Conservation (phyloP, 768 basidiomycete species). For the Psilocybe subaeruginosa region DNA sequence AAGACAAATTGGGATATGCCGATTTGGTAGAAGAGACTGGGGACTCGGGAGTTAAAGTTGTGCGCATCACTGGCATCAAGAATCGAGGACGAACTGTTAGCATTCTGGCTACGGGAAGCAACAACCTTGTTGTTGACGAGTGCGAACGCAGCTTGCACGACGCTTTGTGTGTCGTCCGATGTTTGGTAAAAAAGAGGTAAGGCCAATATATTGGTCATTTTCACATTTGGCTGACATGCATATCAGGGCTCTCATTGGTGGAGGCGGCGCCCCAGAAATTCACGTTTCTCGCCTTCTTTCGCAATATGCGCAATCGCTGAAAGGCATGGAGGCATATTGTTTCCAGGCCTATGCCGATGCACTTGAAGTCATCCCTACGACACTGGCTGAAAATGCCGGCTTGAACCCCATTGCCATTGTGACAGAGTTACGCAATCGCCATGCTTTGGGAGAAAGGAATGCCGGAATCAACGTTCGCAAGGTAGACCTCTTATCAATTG, state of each 20-base stretch:
- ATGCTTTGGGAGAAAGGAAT: conserved; percentile 91
- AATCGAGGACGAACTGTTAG: conserved; percentile 94
- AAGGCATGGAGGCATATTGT: conserved; percentile 99
- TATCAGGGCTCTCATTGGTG: conserved; percentile 83
- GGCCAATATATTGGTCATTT: conserved; percentile 20
- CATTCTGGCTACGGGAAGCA: conserved; percentile 93
- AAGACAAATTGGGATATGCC: conserved; percentile 96
- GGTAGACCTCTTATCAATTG: conserved; percentile 44
- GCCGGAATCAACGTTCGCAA: conserved; percentile 99
- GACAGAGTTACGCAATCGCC: conserved; percentile 95
- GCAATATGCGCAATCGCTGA: conserved; percentile 89
- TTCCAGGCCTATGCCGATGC: conserved; percentile 99
- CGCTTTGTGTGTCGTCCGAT: conserved; percentile 97
- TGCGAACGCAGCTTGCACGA: conserved; percentile 97
- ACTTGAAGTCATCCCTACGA: conserved; percentile 96
- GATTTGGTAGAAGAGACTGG: conserved; percentile 92
- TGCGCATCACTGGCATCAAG: conserved; percentile 93
- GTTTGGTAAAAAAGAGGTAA: conserved; percentile 97
- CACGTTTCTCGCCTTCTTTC: conserved; percentile 92
- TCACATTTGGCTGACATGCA: not conserved
- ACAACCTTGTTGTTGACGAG: conserved; percentile 93
- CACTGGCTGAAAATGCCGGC: conserved; percentile 97
- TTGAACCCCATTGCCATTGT: conserved; percentile 98
- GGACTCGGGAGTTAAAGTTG: conserved; percentile 84
- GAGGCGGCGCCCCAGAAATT: conserved; percentile 97